Evolutionary conservation across 352 stramenopile species (phyloP).

Genomic region (Plasmopara halstedii): DNA sequence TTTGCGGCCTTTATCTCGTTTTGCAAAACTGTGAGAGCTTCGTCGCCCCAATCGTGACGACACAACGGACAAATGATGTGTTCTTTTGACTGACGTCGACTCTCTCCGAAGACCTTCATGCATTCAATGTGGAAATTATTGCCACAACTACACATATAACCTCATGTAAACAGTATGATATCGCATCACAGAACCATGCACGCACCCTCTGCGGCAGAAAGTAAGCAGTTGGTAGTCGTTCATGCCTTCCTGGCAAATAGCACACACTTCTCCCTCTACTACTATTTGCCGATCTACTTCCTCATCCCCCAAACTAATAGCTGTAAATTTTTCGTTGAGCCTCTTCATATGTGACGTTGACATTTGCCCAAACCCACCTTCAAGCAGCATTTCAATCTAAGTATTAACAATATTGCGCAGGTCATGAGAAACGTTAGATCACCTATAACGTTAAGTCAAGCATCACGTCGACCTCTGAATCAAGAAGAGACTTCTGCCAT

Average conservation of each 20-base stretch:
- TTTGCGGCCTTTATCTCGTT: conserved; percentile 74
- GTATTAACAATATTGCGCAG: not conserved
- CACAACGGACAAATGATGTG: conserved; percentile 81
- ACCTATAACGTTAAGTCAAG: not conserved
- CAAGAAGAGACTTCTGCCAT: conserved; percentile 81
- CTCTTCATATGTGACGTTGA: conserved; percentile 43
- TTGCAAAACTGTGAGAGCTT: conserved; percentile 47
- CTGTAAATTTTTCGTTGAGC: conserved; percentile 11
- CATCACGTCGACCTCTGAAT: conserved; percentile 50
- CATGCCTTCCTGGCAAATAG: conserved; percentile 84
- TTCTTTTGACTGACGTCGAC: conserved; percentile 70
- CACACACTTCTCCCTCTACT: conserved; percentile 69
- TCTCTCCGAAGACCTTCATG: conserved; percentile 83
- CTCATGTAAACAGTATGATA: not conserved
- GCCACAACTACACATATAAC: conserved; percentile 17
- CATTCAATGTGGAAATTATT: conserved; percentile 27
- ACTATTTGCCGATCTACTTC: conserved; percentile 43
- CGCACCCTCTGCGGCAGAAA: conserved; percentile 65
- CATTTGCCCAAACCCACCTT: conserved; percentile 49
- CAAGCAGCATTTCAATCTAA: conserved; percentile 61
- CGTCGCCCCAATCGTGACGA: conserved; percentile 71
- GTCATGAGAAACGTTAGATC: not conserved
- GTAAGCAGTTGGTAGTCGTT: conserved; percentile 46
- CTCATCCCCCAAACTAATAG: conserved; percentile 16
- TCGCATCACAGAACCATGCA: conserved; percentile 16